These are phyloP conservation scores for Penicillium arizonense DNA, from an alignment of 495 filamentous ascomycete genomes.

Conservation along the genomic window DNA sequence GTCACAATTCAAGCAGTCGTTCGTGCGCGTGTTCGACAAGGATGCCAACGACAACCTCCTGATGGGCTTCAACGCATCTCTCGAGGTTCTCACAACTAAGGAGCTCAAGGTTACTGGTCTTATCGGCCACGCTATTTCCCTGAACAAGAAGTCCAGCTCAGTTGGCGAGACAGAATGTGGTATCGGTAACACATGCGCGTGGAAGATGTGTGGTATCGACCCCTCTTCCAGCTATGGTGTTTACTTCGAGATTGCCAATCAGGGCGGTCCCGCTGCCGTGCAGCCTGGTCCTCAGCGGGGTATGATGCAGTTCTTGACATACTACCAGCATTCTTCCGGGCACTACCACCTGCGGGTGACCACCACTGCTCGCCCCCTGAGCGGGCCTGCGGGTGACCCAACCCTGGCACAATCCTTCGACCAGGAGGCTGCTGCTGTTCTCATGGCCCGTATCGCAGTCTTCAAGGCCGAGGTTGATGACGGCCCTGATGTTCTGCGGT, in stretches of 20 bases:
- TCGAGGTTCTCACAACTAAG: slow-evolving; percentile 97
- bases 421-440: slow-evolving; percentile 94
- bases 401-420: slow-evolving; percentile 97
- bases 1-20: slow-evolving; percentile 99
- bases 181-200: slow-evolving; percentile 97
- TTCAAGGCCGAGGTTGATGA: slow-evolving; percentile 99
- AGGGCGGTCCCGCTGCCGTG: slow-evolving; percentile 83
- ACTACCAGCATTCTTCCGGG: slow-evolving; percentile 96
- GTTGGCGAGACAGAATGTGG: slow-evolving; percentile 98
- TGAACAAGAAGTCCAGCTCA: slow-evolving; percentile 97
- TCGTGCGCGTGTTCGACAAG: slow-evolving; percentile 95
- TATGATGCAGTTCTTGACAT: slow-evolving; percentile 98
- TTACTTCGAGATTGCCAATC: slow-evolving; percentile 97
- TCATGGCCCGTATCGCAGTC: slow-evolving; percentile 98
- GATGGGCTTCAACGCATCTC: slow-evolving; percentile 97
- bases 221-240: slow-evolving; percentile 90
- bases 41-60: slow-evolving; percentile 90
- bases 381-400: slow-evolving; percentile 94
- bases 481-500: slow-evolving; percentile 96
- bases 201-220: slow-evolving; percentile 99
- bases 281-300: slow-evolving; percentile 86
- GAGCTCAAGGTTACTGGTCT: slow-evolving; percentile 98
- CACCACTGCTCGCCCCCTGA: slow-evolving; percentile 87
- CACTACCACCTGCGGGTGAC: slow-evolving; percentile 96
- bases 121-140: slow-evolving; percentile 92